Percentiles rank a stretch among this genome's conserved stretches.
Evolutionary conservation across 495 filamentous ascomycete species (phyloP).

Genomic region (Glarea lozoyensis): DNA sequence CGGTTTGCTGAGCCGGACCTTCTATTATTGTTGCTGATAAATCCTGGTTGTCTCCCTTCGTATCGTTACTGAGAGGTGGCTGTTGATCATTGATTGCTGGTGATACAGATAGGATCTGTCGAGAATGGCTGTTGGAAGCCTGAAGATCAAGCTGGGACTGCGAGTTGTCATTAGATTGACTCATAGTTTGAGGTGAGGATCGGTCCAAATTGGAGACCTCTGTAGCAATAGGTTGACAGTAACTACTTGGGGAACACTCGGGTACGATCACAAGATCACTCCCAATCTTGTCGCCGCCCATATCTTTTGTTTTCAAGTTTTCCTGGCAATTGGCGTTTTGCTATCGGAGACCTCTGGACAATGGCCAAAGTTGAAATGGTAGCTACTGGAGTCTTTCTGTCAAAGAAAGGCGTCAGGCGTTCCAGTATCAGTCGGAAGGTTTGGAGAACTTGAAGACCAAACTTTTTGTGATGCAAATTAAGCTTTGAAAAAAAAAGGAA

Average conservation of each 20-base stretch:
- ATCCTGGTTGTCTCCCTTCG: not conserved
- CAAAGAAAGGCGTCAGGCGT: too few relatives aligned
- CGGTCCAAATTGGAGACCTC: not conserved
- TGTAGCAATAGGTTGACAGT: not conserved
- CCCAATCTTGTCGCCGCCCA: too few relatives aligned
- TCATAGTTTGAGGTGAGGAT: not conserved
- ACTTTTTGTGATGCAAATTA: too few relatives aligned
- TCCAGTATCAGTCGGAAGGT: too few relatives aligned
- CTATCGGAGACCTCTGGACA: not conserved
- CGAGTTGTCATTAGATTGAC: not conserved
- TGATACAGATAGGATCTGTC: not conserved
- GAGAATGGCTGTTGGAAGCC: too few relatives aligned
- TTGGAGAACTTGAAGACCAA: too few relatives aligned
- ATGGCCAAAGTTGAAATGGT: not conserved
- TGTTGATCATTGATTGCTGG: too few relatives aligned
- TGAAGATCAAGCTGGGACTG: too few relatives aligned
- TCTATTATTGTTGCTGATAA: not conserved
- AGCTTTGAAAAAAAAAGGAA: too few relatives aligned
- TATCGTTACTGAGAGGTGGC: not conserved
- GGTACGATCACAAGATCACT: not conserved
- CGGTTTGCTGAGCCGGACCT: slow-evolving; percentile 61
- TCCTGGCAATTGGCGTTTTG: not conserved
- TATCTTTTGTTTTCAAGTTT: too few relatives aligned
- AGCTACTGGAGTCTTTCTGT: too few relatives aligned
- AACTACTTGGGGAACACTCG: not conserved